phyloP scores from a whole-genome alignment of 1,139 yeast genomes.

The Wickerhamomyces sp. region DNA sequence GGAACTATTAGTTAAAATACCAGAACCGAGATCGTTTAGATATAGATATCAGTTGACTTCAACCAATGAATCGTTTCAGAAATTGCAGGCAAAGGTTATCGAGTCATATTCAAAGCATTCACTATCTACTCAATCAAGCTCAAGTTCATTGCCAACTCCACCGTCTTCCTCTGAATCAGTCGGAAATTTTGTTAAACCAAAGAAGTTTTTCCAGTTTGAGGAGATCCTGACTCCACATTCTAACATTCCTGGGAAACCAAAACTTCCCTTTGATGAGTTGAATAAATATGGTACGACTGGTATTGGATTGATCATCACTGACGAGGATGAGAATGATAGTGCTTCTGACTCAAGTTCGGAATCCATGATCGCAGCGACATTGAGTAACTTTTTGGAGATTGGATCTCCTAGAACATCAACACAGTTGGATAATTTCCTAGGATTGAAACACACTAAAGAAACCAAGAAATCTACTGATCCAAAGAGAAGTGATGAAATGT shows the following conservation, averaged over 20 bases:
- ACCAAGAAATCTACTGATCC: not conserved
- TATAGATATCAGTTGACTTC: conserved; percentile 44
- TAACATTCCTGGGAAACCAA: conserved; percentile 13
- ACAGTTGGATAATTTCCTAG: not conserved
- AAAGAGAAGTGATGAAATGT: not conserved
- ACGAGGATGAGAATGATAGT: conserved; percentile 1
- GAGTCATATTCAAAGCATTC: conserved; percentile 4
- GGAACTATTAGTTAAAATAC: conserved; percentile 40
- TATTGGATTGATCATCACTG: conserved; percentile 1
- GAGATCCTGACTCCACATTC: conserved; percentile 4
- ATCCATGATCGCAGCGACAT: not conserved
- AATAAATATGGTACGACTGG: conserved; percentile 1
- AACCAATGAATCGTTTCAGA: conserved; percentile 39
- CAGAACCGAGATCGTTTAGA: conserved; percentile 43
- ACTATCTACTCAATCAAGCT: not conserved
- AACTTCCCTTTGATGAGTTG: conserved; percentile 11
- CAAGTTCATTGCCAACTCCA: not conserved
- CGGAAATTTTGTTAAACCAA: not conserved
- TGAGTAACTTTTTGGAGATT: not conserved
- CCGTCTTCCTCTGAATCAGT: not conserved
- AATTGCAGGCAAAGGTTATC: conserved; percentile 28
- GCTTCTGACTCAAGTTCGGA: conserved; percentile 3
- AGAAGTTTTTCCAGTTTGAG: conserved; percentile 4
- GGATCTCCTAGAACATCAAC: conserved; percentile 1
- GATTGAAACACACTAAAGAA: not conserved